Percentiles rank a stretch among this genome's conserved stretches.
Conservation (phyloP, 139 green algal genomes). For the Volvox reticuliferus region DNA sequence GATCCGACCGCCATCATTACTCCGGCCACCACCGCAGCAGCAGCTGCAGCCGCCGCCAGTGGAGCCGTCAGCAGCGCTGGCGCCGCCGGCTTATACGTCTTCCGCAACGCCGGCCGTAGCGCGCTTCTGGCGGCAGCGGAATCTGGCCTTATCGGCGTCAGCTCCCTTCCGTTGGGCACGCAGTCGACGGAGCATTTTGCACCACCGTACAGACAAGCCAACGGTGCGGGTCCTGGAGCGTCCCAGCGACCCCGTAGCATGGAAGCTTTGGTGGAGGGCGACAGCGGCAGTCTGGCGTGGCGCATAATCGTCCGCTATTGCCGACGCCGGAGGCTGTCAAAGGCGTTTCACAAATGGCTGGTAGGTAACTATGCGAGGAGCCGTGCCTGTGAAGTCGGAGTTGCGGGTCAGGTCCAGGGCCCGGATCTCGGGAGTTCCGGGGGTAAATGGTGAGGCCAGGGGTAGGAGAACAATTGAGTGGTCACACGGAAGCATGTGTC, state of each 20-base stretch:
- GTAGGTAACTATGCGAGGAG: background rate
- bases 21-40: background rate
- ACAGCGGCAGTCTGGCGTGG: background rate
- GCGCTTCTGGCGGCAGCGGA: conserved; percentile 18
- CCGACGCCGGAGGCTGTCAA: background rate
- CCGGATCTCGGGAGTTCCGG: too few species aligned
- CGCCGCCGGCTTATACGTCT: background rate
- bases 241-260: too few species aligned
- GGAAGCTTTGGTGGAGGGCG: background rate
- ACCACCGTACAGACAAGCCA: background rate
- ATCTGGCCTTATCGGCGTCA: background rate
- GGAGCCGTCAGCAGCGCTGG: background rate
- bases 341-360: background rate
- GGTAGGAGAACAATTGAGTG: too few species aligned
- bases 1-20: background rate
- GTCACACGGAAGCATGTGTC: too few species aligned
- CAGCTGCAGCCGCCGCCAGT: background rate
- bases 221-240: background rate
- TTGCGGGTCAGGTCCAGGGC: background rate
- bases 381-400: background rate
- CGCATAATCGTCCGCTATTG: conserved; percentile 1
- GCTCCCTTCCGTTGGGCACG: background rate
- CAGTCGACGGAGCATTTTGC: background rate
- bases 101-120: conserved; percentile 2
- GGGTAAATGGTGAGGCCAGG: too few species aligned